These are phyloP conservation scores for Puccinia horiana DNA, from an alignment of 1,284 basidiomycete species.

Conservation along the genomic window DNA sequence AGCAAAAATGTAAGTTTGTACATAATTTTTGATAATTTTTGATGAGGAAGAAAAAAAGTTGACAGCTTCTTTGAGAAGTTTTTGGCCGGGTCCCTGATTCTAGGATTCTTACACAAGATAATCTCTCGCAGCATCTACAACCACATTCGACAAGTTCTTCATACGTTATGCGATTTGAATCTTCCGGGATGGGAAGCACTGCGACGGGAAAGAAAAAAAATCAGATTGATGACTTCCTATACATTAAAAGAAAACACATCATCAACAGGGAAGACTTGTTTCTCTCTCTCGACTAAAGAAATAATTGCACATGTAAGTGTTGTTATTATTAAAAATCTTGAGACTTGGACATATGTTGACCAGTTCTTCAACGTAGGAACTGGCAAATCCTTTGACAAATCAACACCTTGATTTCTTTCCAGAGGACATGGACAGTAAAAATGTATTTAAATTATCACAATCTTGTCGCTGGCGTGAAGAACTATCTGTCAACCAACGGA, in stretches of 20 bases:
- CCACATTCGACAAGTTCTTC: not conserved
- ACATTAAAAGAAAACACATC: not conserved
- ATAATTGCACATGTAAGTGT: not conserved
- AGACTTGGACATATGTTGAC: not conserved
- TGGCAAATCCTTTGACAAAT: not conserved
- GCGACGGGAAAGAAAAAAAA: not conserved
- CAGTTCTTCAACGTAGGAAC: not conserved
- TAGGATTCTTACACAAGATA: constrained; percentile 6
- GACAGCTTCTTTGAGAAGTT: not conserved
- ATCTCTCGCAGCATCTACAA: not conserved
- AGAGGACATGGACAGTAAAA: not conserved
- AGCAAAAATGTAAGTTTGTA: not conserved
- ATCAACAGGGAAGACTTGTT: constrained; percentile 16
- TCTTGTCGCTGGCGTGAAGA: not conserved
- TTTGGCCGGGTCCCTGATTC: not conserved
- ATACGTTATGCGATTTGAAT: not conserved
- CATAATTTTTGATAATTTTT: not conserved
- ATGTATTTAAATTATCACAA: constrained; percentile 19
- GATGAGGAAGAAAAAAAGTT: not conserved
- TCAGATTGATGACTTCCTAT: not conserved
- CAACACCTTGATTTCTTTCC: not conserved
- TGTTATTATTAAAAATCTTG: not conserved
- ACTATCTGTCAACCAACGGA: not conserved
- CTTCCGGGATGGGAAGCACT: constrained; percentile 9
- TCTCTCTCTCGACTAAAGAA: not conserved